Percentiles rank a stretch among this genome's conserved stretches.
Evolutionary conservation across 106 monocot genomes (phyloP).

Genomic region (Acorus gramineus): DNA sequence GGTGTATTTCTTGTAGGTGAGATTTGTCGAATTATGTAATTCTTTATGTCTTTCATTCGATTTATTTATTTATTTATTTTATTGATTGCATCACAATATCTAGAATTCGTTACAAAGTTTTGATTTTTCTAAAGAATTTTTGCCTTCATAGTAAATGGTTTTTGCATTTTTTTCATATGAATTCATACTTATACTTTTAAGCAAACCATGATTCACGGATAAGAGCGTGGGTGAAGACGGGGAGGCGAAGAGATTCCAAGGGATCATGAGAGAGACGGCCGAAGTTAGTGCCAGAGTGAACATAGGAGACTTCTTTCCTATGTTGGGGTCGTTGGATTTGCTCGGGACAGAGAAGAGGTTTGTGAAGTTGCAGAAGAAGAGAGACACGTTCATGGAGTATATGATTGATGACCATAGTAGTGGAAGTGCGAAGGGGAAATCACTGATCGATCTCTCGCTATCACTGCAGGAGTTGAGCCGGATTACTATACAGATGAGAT

Average conservation of each 20-base stretch:
- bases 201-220: no score
- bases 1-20: no score
- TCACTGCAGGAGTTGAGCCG: slow-evolving; percentile 15
- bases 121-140: no score
- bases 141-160: no score
- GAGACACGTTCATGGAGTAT: slow-evolving; percentile 14
- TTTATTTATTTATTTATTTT: no score
- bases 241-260: slow-evolving; percentile 6
- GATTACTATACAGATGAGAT: slow-evolving; percentile 31
- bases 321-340: slow-evolving; percentile 8
- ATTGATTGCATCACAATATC: no score
- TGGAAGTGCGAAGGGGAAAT: slow-evolving; percentile 3
- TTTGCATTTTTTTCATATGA: no score
- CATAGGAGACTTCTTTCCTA: slow-evolving; percentile 25
- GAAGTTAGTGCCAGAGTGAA: slow-evolving; percentile 6
- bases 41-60: no score
- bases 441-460: slow-evolving; percentile 21
- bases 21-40: no score
- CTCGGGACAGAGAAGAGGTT: slow-evolving; percentile 11
- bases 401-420: slow-evolving; percentile 24
- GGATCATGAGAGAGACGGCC: slow-evolving; percentile 21
- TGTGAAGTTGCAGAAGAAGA: slow-evolving; percentile 8
- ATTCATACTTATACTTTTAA: no score
- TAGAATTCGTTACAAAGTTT: no score
- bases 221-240: slow-evolving; percentile 5